Percentiles rank a stretch among this genome's conserved stretches.
These are phyloP conservation scores for Cryptococcus depauperatus DNA, from an alignment of 1,284 basidiomycete genomes.

Conservation along the genomic window DNA sequence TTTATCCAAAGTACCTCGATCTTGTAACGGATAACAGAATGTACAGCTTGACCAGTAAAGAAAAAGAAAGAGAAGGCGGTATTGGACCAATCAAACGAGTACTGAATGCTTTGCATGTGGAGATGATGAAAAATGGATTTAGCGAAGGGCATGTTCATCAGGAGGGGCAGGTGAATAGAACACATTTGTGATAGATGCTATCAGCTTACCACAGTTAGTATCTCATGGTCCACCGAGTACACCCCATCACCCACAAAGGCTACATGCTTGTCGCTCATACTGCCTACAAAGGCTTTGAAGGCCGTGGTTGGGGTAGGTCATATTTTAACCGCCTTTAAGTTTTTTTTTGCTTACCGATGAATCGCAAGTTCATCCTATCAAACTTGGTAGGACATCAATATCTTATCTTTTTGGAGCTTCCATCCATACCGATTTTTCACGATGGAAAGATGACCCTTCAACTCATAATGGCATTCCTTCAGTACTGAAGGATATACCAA, in stretches of 20 bases:
- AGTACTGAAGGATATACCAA: slow-evolving; percentile 58
- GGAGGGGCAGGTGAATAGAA: slow-evolving; percentile 70
- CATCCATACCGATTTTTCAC: slow-evolving; percentile 60
- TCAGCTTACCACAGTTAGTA: too few relatives aligned
- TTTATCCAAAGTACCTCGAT: slow-evolving; percentile 86
- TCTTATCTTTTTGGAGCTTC: slow-evolving; percentile 71
- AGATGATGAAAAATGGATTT: slow-evolving; percentile 75
- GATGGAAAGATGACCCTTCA: slow-evolving; percentile 52
- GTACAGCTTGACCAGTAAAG: slow-evolving; percentile 59
- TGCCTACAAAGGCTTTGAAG: slow-evolving; percentile 74
- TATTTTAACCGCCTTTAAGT: not conserved
- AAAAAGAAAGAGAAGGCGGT: slow-evolving; percentile 45
- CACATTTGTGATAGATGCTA: not conserved
- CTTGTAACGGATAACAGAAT: slow-evolving; percentile 71
- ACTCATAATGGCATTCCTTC: slow-evolving; percentile 66
- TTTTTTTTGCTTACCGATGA: slow-evolving; percentile 5
- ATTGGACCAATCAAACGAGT: slow-evolving; percentile 75
- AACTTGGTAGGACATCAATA: slow-evolving; percentile 67
- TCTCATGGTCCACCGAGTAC: slow-evolving; percentile 80
- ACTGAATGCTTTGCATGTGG: slow-evolving; percentile 74
- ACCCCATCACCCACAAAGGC: slow-evolving; percentile 81
- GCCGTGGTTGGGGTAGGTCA: slow-evolving; percentile 62
- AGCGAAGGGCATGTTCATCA: slow-evolving; percentile 91
- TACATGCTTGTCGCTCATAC: slow-evolving; percentile 85
- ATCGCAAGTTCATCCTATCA: slow-evolving; percentile 64